These are phyloP conservation scores for Umbelopsis isabellina DNA, from an alignment of 192 early-diverging fungal species.

Conservation along the genomic window DNA sequence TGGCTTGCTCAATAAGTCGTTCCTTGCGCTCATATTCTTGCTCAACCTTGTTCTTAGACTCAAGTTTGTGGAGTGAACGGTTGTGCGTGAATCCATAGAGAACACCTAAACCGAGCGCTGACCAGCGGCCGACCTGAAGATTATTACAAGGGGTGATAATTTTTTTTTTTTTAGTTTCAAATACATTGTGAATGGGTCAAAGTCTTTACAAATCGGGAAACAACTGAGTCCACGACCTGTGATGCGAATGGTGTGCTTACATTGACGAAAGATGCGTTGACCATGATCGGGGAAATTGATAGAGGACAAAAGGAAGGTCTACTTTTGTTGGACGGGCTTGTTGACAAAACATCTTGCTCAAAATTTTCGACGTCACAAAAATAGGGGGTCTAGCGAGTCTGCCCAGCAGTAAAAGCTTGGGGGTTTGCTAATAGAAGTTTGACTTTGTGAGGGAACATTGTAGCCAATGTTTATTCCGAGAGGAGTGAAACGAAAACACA, in stretches of 20 bases:
- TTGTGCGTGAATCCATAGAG: constrained; percentile 62
- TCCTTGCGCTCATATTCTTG: constrained; percentile 59
- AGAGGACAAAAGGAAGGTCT: constrained; percentile 18
- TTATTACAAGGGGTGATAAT: constrained; percentile 4
- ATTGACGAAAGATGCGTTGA: constrained; percentile 23
- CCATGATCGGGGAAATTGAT: constrained; percentile 21
- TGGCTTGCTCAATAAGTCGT: constrained; percentile 72
- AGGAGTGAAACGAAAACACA: constrained; percentile 3
- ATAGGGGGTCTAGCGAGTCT: not conserved
- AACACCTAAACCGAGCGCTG: constrained; percentile 57
- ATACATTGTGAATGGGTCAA: not conserved
- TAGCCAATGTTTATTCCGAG: constrained; percentile 8
- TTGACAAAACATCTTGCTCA: constrained; percentile 17
- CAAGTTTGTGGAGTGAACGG: constrained; percentile 48
- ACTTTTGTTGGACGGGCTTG: constrained; percentile 15
- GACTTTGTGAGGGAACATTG: not conserved
- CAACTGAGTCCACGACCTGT: too few species aligned
- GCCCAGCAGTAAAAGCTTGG: too few species aligned
- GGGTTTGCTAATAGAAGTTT: too few species aligned
- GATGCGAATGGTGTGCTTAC: not conserved
- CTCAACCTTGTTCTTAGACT: constrained; percentile 46
- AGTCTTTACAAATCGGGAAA: too few species aligned
- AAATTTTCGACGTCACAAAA: constrained; percentile 21
- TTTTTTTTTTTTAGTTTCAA: constrained; percentile 7
- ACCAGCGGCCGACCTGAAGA: constrained; percentile 61